Base-by-base conservation (phyloP, 2,329 filamentous ascomycete genomes). In the Colletotrichum truncatum region DNA sequence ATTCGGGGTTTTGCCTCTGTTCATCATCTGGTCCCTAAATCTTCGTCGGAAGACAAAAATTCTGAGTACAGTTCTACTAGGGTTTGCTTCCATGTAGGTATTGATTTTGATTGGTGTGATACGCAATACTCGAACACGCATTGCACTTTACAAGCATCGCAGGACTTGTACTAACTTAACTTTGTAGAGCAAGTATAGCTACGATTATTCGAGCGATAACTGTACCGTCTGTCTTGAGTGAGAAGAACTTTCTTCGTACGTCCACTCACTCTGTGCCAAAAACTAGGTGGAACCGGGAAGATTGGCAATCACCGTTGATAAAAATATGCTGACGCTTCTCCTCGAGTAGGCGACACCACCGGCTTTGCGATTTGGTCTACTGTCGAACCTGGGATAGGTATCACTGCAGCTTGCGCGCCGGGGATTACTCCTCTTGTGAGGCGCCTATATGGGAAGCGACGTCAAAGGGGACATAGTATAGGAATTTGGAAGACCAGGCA, bases 321-420 rank as follows among this genome's bases (percentile, higher is more conserved):
- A 10, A 51, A 7, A 30, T 28, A 12, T 26, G 10, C 23, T 51
- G 7, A 58, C n/a, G 38, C 26, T 34, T 18, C 4, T 26, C 2
- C 38, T 25, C 21, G 9, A 7, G 1, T 16, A 64, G 61, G 78
- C 71, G 54, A 59, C 2, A 79, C 77, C 14, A 73, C 78, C 14
- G 78, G 80, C 51, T 72, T 82, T 6, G 78, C 80, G n/a, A 80
- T 82, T 64, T 83, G 80, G 80, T 81, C 77, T 2, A 80, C 80
- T 16, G 74, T 81, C 30, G 80, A 82, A 65, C 78, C 77, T 4
- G 78, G 78, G 1, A 75, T 81, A 23, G 80, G 76, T 32, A 79
- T 82, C 41, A 76, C 74, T 1, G 77, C 80, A 4, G 74, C 77
- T 4, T 75, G 71, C 0, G 61, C 78, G 1, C 79, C 79, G 4